Conservation (phyloP, 129 eudicot species). For the Helianthus annuus region DNA sequence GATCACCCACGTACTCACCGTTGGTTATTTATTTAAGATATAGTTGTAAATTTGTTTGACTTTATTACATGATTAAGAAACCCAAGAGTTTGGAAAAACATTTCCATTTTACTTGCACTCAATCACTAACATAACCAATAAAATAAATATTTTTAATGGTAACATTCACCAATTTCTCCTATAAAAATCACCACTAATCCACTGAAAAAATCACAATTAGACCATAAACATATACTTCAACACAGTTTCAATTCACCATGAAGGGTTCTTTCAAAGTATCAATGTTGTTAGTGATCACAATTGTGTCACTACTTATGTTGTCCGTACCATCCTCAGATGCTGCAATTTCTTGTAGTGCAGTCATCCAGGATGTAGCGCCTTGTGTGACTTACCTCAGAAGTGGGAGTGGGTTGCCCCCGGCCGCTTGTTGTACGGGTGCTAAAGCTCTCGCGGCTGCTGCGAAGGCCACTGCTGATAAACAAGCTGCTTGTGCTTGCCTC, state of each 20-base stretch:
- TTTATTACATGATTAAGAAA: slow-evolving; percentile 2
- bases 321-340: slow-evolving; percentile 35
- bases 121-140: slow-evolving; percentile 35
- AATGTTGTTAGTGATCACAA: slow-evolving; percentile 13
- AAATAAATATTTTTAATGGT: slow-evolving; percentile 21
- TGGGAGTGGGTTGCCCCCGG: slow-evolving; percentile 65
- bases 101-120: slow-evolving; percentile 68
- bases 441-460: slow-evolving; percentile 51
- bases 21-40: neutral
- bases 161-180: slow-evolving; percentile 21
- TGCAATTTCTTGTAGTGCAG: slow-evolving; percentile 55
- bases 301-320: slow-evolving; percentile 26
- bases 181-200: slow-evolving; percentile 27
- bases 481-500: slow-evolving; percentile 61
- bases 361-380: slow-evolving; percentile 47
- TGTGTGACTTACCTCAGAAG: slow-evolving; percentile 59
- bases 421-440: slow-evolving; percentile 66
- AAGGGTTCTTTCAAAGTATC: slow-evolving; percentile 26
- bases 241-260: slow-evolving; percentile 31
- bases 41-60: slow-evolving; percentile 7
- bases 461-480: slow-evolving; percentile 51
- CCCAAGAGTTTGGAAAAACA: slow-evolving; percentile 29
- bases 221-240: neutral
- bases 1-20: neutral
- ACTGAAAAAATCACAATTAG: slow-evolving; percentile 9